phyloP scores from a whole-genome alignment of 2,329 filamentous ascomycete genomes.

The Cercospora sp. region DNA sequence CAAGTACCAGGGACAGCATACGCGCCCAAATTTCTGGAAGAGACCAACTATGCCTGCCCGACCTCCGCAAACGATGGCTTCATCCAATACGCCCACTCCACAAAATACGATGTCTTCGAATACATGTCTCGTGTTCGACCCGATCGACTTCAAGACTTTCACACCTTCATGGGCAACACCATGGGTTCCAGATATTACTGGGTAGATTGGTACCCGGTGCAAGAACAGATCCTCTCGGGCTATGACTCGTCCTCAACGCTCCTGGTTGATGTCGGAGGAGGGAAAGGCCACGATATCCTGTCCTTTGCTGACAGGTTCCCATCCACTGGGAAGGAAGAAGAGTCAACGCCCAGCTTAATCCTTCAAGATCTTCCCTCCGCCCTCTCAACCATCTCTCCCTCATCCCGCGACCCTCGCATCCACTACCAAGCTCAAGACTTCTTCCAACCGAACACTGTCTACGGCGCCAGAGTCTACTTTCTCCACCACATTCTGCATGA shows the following conservation, averaged over 20 bases:
- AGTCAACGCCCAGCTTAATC: not conserved
- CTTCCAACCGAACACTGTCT: not conserved
- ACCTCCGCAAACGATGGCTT: not conserved
- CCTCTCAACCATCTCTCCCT: not conserved
- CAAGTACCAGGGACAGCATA: not conserved
- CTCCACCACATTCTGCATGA: not conserved
- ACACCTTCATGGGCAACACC: conserved; percentile 14
- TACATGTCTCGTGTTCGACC: conserved; percentile 10
- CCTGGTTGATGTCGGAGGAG: not conserved
- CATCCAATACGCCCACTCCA: not conserved
- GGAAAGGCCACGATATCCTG: not conserved
- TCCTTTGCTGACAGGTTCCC: not conserved
- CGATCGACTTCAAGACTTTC: conserved; percentile 9
- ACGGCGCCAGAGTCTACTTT: not conserved
- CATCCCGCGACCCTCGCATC: not conserved
- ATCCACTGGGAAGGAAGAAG: not conserved
- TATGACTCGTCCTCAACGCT: not conserved
- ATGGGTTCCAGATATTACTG: conserved; percentile 10
- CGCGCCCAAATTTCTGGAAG: not conserved
- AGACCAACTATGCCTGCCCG: not conserved
- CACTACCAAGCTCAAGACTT: not conserved
- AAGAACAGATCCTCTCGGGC: not conserved
- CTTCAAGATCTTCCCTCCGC: not conserved
- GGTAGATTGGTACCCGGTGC: conserved; percentile 4
- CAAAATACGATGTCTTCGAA: conserved; percentile 13